Evolutionary conservation across 2,329 filamentous ascomycete species (phyloP).

Genomic region (Paracoccidioides lutzii): DNA sequence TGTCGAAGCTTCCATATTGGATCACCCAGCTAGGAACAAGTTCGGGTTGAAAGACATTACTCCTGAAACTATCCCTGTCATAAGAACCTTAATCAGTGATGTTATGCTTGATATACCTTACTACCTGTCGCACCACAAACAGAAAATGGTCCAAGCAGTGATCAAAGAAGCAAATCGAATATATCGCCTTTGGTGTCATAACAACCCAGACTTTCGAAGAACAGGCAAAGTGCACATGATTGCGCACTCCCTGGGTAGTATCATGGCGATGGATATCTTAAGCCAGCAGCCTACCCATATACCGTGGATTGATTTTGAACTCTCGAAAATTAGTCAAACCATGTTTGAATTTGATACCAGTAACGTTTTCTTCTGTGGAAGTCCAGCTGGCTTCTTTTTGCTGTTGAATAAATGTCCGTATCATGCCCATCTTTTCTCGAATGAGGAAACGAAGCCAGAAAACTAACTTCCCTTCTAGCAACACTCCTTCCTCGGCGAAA

Average conservation of each 20-base stretch:
- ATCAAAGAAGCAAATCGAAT: conserved; percentile 86
- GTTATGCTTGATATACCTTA: conserved; percentile 98
- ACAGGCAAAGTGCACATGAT: conserved; percentile 81
- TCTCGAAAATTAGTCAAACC: conserved; percentile 32
- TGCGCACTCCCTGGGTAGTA: conserved; percentile 84
- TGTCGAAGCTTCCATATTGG: conserved; percentile 38
- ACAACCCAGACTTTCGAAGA: conserved; percentile 75
- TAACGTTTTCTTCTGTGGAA: conserved; percentile 80
- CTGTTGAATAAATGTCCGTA: conserved; percentile 54
- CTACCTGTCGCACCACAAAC: conserved; percentile 91
- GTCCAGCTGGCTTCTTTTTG: conserved; percentile 84
- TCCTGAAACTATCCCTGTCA: conserved; percentile 73
- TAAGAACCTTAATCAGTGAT: conserved; percentile 89
- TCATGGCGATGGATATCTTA: conserved; percentile 85
- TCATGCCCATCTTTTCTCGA: background rate
- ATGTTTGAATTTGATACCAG: conserved; percentile 86
- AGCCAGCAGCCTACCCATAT: conserved; percentile 71
- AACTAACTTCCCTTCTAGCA: conserved; percentile 24
- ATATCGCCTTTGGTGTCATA: conserved; percentile 87
- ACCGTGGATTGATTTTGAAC: conserved; percentile 35
- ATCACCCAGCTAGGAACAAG: conserved; percentile 46
- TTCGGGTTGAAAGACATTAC: conserved; percentile 80
- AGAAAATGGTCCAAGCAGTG: conserved; percentile 84
- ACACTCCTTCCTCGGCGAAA: conserved; percentile 63
- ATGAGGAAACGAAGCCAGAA: background rate